Evolutionary conservation across 2,329 filamentous ascomycete species (phyloP).

Genomic region (Dothiorella sarmentorum): DNA sequence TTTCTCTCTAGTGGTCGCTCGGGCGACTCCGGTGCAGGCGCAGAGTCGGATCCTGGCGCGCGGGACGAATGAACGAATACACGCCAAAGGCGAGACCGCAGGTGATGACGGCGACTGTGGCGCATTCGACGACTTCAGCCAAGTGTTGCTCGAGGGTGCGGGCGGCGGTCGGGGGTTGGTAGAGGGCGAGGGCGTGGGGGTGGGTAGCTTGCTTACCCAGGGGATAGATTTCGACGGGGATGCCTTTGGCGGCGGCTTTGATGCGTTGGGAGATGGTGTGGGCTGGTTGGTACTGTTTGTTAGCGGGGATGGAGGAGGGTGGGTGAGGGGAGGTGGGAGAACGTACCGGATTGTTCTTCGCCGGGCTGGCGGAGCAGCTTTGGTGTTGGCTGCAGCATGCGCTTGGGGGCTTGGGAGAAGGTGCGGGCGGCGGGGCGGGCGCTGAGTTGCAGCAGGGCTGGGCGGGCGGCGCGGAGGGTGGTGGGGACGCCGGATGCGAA

Average conservation of each 20-base stretch:
- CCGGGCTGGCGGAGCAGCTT: neutral
- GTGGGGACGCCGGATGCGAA: neutral
- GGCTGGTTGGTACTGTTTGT: neutral
- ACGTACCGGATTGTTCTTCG: neutral
- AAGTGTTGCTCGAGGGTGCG: neutral
- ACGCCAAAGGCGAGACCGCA: constrained; percentile 8
- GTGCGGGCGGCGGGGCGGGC: neutral
- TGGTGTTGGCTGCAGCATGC: too few species aligned
- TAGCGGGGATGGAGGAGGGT: neutral
- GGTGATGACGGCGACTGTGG: constrained; percentile 7
- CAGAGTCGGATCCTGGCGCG: neutral
- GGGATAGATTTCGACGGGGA: constrained; percentile 17
- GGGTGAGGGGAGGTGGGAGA: neutral
- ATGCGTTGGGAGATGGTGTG: constrained; percentile 13
- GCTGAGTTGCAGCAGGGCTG: neutral
- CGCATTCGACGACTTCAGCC: constrained; percentile 3
- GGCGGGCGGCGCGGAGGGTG: constrained; percentile 13
- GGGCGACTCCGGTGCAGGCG: constrained; percentile 4
- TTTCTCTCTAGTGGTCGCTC: neutral
- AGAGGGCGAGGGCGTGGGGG: neutral
- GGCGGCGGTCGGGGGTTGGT: too few species aligned
- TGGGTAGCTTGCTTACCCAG: constrained; percentile 5
- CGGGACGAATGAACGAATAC: constrained; percentile 15
- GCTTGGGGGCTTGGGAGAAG: neutral
- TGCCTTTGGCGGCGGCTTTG: neutral